A percentile compares a stretch with the other conserved stretches of the same genome.
phyloP scores from a whole-genome alignment of 768 basidiomycete species.

The Leccinum broughii region DNA sequence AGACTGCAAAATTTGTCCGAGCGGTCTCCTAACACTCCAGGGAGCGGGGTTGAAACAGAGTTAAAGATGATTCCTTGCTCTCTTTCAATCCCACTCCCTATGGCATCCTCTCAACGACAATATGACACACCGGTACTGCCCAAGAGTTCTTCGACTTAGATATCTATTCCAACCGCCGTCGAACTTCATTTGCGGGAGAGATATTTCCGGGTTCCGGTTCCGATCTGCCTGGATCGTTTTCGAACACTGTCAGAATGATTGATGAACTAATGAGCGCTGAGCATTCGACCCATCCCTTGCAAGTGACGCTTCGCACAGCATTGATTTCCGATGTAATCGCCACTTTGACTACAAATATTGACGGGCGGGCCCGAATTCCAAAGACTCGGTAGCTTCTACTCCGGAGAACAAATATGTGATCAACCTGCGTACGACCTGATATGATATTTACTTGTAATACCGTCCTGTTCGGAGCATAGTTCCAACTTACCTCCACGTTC shows the following conservation, averaged over 20 bases:
- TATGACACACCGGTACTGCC: too few species aligned
- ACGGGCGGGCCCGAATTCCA: not conserved
- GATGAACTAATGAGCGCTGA: not conserved
- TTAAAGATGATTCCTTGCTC: too few species aligned
- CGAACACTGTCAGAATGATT: not conserved
- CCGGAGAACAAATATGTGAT: constrained; percentile 54
- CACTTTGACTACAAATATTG: not conserved
- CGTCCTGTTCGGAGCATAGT: not conserved
- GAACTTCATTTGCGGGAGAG: too few species aligned
- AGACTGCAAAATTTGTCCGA: too few species aligned
- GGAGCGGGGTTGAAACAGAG: too few species aligned
- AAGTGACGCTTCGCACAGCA: not conserved
- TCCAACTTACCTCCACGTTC: constrained; percentile 59
- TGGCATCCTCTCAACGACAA: too few species aligned
- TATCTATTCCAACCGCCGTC: too few species aligned
- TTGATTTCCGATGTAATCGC: not conserved
- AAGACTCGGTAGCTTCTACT: not conserved
- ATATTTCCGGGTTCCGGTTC: too few species aligned
- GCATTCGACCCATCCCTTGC: not conserved
- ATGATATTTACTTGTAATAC: constrained; percentile 6
- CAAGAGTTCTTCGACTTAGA: too few species aligned
- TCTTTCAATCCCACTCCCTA: too few species aligned
- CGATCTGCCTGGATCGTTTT: constrained; percentile 27
- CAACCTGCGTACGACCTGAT: constrained; percentile 49
- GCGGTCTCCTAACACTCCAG: too few species aligned